These are phyloP conservation scores for Malassezia equina DNA, from an alignment of 1,284 basidiomycete genomes.

Conservation along the genomic window DNA sequence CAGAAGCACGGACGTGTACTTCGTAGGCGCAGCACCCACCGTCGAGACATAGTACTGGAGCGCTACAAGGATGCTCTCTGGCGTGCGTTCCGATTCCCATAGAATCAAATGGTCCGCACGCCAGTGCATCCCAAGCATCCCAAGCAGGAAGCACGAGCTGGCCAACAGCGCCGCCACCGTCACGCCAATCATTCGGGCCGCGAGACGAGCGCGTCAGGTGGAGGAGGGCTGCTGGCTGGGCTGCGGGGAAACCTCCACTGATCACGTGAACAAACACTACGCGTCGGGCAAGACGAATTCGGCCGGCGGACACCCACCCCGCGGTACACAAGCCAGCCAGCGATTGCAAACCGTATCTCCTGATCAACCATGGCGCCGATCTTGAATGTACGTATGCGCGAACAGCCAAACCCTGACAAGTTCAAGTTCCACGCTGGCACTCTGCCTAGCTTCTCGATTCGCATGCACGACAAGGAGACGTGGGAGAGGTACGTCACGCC, in stretches of 20 bases:
- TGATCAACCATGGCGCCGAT: constrained; percentile 31
- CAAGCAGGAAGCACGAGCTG: constrained; percentile 37
- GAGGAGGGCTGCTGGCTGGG: background rate
- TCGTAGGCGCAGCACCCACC: constrained; percentile 26
- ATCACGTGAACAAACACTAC: constrained; percentile 11
- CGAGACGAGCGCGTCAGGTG: background rate
- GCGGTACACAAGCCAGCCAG: background rate
- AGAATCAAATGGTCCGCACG: constrained; percentile 43
- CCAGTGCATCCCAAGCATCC: constrained; percentile 46
- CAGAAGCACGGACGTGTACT: constrained; percentile 25
- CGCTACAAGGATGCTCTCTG: constrained; percentile 30
- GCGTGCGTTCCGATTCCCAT: constrained; percentile 39
- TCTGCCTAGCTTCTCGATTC: constrained; percentile 40
- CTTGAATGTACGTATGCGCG: constrained; percentile 31
- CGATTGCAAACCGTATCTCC: background rate
- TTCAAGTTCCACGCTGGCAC: constrained; percentile 40
- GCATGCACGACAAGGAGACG: constrained; percentile 36
- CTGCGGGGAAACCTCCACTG: background rate
- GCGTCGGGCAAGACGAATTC: constrained; percentile 1
- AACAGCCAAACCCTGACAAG: background rate
- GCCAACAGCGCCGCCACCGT: constrained; percentile 22
- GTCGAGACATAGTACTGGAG: constrained; percentile 41
- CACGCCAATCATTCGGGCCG: constrained; percentile 23
- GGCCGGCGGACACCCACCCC: background rate
- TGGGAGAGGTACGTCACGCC: constrained; percentile 24